Evolutionary conservation across 202 grass and related monocot species (phyloP), one percentile per base, ranked within the genome.

Genomic region (Brachypodium distachyon): DNA sequence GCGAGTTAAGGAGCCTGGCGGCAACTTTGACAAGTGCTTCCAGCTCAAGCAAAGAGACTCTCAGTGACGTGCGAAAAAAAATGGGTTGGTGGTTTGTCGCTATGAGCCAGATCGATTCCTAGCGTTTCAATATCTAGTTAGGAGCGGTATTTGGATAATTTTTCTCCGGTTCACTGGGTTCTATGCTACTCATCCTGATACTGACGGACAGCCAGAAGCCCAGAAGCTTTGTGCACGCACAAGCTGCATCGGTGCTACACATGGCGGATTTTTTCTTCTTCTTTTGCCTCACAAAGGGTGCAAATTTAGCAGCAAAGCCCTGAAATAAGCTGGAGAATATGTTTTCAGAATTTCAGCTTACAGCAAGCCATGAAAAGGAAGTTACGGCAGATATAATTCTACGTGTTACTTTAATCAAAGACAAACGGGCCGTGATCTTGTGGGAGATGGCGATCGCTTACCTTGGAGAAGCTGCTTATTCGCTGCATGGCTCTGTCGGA

Each of bases 31-130:
- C 40, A 54, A 54, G 3, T 18, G 9, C 70, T 81, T 81, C 41
- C 21, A 73, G 11, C 52, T 61, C 70, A 81, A 86, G 83, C 83
- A 86, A 86, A 70, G 77, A 18, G 54, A 61, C 16, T 12, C 16
- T 12, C 1, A 17, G 62, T 69, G 72, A 69, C 49, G 51, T 39
- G 57, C 25, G 39, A 39, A 29, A 29, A 46, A 39, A 29, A 29
- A 46, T 85, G 6, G 53, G 40, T 76, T 76, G 44, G 62, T 81
- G 77, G 53, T 42, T 62, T 14, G 84, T 86, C 83, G 60, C 7
- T 6, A 6, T n/a, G 14, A n/a, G 17, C 40, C 34, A 49, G 56
- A 77, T 71, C 33, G n/a, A 64, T 67, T 53, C n/a, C n/a, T n/a
- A n/a, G 64, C 63, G 33, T 37, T 67, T 44, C 12, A 13, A 21